These are phyloP conservation scores for Chamaecrista fasciculata DNA, from an alignment of 306 rosid genomes.

Conservation along the genomic window DNA sequence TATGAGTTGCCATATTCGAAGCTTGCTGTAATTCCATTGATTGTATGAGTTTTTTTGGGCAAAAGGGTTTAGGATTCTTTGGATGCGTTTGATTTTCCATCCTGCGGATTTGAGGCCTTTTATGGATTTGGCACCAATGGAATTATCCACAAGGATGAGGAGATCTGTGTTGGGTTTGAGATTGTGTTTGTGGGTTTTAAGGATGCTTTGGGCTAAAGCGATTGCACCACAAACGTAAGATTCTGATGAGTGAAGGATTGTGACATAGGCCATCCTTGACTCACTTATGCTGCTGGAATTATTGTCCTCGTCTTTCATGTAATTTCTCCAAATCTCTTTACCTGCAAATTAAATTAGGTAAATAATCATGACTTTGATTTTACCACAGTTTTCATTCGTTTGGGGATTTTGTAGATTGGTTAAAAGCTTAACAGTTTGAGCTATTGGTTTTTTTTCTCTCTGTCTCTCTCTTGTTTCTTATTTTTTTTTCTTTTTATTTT, in stretches of 20 bases:
- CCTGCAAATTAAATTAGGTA: conserved; percentile 37
- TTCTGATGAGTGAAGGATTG: conserved; percentile 75
- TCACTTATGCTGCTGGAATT: neutral
- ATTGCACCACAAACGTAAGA: conserved; percentile 78
- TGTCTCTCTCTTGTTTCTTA: too few species aligned
- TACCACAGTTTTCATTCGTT: too few species aligned
- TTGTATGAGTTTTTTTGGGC: conserved; percentile 52
- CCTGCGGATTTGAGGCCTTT: conserved; percentile 51
- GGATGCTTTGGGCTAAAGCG: conserved; percentile 69
- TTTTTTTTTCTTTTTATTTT: too few species aligned
- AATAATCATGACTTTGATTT: too few species aligned
- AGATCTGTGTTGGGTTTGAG: conserved; percentile 44
- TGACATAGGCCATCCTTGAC: conserved; percentile 51
- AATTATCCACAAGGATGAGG: conserved; percentile 59
- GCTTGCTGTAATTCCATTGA: conserved; percentile 82
- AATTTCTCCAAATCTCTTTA: conserved; percentile 42
- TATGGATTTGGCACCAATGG: conserved; percentile 45
- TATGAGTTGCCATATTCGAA: conserved; percentile 55
- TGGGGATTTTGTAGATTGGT: too few species aligned
- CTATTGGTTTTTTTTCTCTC: too few species aligned
- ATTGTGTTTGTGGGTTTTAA: conserved; percentile 36
- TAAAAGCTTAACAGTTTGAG: too few species aligned
- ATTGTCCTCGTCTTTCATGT: neutral
- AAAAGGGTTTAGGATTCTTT: conserved; percentile 54
- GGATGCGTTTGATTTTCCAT: conserved; percentile 47